Evolutionary conservation across 805 yeast species (phyloP).

Genomic region (Jamesozyma piceae): DNA sequence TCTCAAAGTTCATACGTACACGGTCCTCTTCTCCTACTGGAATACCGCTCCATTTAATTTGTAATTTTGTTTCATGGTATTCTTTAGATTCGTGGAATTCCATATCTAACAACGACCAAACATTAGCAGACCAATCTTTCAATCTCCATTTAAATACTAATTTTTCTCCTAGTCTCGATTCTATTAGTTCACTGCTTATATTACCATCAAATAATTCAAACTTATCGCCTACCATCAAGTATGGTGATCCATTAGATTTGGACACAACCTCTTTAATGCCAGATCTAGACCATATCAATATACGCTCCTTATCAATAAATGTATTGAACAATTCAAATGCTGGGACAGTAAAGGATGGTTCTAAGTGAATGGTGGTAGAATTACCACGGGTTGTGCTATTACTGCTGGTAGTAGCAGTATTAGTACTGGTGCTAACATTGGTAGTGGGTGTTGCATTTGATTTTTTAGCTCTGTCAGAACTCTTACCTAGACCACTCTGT

Average conservation of each 20-base stretch:
- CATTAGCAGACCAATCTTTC: conserved; percentile 80
- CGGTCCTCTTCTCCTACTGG: conserved; percentile 94
- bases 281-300: conserved; percentile 87
- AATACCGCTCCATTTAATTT: conserved; percentile 73
- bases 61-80: conserved; percentile 72
- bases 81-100: conserved; percentile 57
- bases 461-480: not conserved
- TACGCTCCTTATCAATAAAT: conserved; percentile 63
- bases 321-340: conserved; percentile 80
- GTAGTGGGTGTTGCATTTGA: conserved; percentile 8
- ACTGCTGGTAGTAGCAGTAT: not conserved
- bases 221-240: conserved; percentile 42
- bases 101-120: conserved; percentile 60
- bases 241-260: conserved; percentile 45
- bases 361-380: conserved; percentile 68
- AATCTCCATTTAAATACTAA: conserved; percentile 81
- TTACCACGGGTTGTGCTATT: conserved; percentile 33
- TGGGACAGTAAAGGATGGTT: conserved; percentile 74
- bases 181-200: conserved; percentile 58
- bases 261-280: conserved; percentile 20
- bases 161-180: conserved; percentile 35
- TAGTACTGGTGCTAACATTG: conserved; percentile 1
- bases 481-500: conserved; percentile 22
- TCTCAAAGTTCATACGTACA: conserved; percentile 76
- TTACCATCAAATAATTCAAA: conserved; percentile 83